Percentiles rank a stretch among this genome's conserved stretches.
phyloP scores from a whole-genome alignment of 371 early-diverging fungal genomes.

The Apophysomyces elegans region DNA sequence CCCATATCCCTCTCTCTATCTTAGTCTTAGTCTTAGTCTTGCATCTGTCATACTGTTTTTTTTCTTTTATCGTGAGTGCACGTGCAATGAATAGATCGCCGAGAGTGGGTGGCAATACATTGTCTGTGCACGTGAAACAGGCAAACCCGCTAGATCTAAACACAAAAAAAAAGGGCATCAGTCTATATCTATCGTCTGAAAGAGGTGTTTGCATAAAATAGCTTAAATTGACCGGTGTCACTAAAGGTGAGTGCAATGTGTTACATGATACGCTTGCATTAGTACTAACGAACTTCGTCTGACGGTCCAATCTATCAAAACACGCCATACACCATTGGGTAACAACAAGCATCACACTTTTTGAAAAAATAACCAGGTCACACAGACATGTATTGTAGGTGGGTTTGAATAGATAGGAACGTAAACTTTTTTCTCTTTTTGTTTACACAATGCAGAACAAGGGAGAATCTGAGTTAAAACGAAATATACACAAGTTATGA shows the following conservation, averaged over 20 bases:
- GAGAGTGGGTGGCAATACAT: neutral
- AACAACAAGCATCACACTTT: too few species aligned
- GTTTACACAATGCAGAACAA: neutral
- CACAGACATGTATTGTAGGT: too few species aligned
- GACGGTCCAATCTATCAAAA: too few species aligned
- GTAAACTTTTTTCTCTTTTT: slow-evolving; percentile 1
- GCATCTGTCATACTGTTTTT: neutral
- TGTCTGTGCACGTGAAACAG: neutral
- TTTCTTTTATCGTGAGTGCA: neutral
- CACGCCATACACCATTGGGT: too few species aligned
- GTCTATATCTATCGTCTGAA: neutral
- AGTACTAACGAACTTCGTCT: too few species aligned
- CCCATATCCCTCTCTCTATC: neutral
- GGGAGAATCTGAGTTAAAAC: neutral
- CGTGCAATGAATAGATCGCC: slow-evolving; percentile 6
- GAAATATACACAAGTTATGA: slow-evolving; percentile 8
- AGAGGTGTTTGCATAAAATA: too few species aligned
- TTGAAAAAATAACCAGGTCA: too few species aligned
- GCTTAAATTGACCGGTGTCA: too few species aligned
- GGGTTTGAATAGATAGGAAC: too few species aligned
- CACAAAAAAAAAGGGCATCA: neutral
- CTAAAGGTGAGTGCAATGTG: too few species aligned
- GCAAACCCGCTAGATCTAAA: neutral
- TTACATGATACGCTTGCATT: too few species aligned
- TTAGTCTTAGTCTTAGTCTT: too few species aligned